phyloP scores from a whole-genome alignment of 1,284 basidiomycete species.

The Heterobasidion parviporum region DNA sequence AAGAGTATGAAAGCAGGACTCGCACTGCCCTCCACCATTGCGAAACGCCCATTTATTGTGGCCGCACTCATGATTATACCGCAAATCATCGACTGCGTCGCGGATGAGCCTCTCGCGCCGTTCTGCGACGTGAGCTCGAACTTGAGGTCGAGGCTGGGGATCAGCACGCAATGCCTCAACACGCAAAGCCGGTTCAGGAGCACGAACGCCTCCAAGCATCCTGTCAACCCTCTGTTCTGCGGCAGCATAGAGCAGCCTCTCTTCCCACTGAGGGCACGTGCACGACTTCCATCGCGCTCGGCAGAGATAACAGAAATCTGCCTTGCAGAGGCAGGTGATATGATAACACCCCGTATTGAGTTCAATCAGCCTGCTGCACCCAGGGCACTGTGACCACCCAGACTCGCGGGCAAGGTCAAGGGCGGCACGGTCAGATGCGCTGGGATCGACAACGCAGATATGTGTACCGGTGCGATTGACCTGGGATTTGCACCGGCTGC shows the following conservation, averaged over 20 bases:
- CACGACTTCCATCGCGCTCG: conserved; percentile 32
- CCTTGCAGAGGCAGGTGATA: conserved; percentile 37
- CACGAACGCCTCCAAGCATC: neutral
- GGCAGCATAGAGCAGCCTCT: conserved; percentile 21
- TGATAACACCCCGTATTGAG: conserved; percentile 34
- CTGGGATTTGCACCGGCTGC: conserved; percentile 12
- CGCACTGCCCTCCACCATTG: conserved; percentile 21
- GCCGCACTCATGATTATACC: conserved; percentile 28
- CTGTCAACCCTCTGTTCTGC: conserved; percentile 22
- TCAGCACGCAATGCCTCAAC: neutral
- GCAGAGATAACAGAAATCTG: conserved; percentile 38
- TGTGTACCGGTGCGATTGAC: conserved; percentile 10
- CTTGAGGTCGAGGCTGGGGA: neutral
- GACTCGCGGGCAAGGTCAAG: conserved; percentile 20
- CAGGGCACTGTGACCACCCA: conserved; percentile 33
- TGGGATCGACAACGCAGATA: neutral
- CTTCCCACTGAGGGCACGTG: conserved; percentile 34
- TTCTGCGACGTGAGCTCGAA: neutral
- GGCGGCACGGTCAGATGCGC: conserved; percentile 6
- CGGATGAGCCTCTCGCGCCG: conserved; percentile 10
- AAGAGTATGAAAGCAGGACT: conserved; percentile 22
- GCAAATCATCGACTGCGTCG: conserved; percentile 23
- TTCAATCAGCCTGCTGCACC: conserved; percentile 33
- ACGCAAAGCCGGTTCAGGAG: neutral
- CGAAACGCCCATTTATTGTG: conserved; percentile 22